Conservation (phyloP, 192 early-diverging fungal species). For the Backusella westeae region DNA sequence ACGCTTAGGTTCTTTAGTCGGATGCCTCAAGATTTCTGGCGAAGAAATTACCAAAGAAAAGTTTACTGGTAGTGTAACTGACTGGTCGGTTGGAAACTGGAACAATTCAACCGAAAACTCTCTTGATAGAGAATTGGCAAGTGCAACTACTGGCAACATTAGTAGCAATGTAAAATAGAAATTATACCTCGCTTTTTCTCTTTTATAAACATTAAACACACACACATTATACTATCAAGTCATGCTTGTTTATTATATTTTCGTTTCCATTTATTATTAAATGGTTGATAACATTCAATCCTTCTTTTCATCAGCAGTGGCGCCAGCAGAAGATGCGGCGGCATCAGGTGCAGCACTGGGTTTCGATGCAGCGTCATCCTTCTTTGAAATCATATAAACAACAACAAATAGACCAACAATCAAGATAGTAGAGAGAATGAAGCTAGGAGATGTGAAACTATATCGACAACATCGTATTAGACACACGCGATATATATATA, state of each 20-base stretch:
- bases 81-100: constrained; percentile 56
- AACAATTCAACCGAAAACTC: background rate
- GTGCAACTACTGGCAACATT: background rate
- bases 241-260: too few relatives aligned
- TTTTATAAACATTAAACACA: background rate
- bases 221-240: too few relatives aligned
- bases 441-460: constrained; percentile 5
- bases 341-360: background rate
- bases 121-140: constrained; percentile 7
- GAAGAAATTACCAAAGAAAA: constrained; percentile 64
- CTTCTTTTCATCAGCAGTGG: background rate
- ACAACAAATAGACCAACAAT: background rate
- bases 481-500: too few relatives aligned
- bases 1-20: constrained; percentile 63
- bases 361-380: background rate
- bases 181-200: background rate
- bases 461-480: background rate
- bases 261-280: too few relatives aligned
- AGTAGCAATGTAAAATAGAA: background rate
- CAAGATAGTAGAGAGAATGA: background rate
- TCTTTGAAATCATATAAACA: background rate
- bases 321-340: background rate
- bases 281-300: background rate
- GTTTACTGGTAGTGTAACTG: constrained; percentile 61
- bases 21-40: constrained; percentile 70